Evolutionary conservation across 768 basidiomycete species (phyloP), one percentile per base, ranked within the genome.

Genomic region (Cyclocybe cylindracea): DNA sequence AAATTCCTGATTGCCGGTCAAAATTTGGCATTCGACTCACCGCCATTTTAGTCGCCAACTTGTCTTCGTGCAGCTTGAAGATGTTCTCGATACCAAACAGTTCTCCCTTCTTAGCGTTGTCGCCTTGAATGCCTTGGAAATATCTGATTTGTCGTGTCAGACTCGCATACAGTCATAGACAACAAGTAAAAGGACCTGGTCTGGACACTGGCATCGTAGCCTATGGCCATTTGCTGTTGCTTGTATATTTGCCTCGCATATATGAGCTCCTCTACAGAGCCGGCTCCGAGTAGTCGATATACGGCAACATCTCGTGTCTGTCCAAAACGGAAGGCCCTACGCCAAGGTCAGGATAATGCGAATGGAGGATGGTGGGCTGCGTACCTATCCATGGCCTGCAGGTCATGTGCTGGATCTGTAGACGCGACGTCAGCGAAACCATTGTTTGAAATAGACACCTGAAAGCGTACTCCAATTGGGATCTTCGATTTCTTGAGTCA

Each of bases 171-270:
- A 24, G 1, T 29, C 9, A 43, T 38, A 16, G 37, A 16, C 37
- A 38, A 16, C 13, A 11, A 24, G 24, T 24, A 24, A 24, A 24
- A 24, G 24, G 5, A 86, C 86, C 91, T 79, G 0, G 91, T 92
- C 61, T 94, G 91, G 7, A 90, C 73, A 58, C 88, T 91, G 1
- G 87, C 88, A 55, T 88, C 81, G 64, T 94, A 94, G 0, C 84
- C 92, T 41, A 93, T 91, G n/a, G 84, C 83, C 89, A 93, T 93
- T 62, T 92, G 89, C 63, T 95, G 94, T 57, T 94, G 91, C 65
- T 95, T 95, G 70, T 94, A 94, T 16, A 96, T 81, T 63, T 95
- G 93, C 10, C 92, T 83, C 0, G 89, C 89, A 60, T 94, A 94
- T 14, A 94, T 91, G 39, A 92, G 69, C 64, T 95, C 92, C 61